Base-by-base conservation (phyloP, 768 basidiomycete genomes). In the Boletus fagicola region DNA sequence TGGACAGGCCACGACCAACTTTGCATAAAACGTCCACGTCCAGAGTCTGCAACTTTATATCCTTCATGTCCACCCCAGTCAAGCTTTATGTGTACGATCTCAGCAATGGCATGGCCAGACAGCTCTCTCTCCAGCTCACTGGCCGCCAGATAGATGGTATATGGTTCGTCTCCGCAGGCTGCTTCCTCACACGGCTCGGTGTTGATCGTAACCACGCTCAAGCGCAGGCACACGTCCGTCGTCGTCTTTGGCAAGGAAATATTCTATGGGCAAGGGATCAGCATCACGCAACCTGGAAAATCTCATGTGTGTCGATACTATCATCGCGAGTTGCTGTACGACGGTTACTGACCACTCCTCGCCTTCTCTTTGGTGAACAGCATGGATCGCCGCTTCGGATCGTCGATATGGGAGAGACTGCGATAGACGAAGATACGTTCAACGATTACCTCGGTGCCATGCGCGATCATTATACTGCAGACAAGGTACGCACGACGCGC, bases 61-160 rank as follows among this genome's bases (percentile, higher is more conserved):
- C 54, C 33, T 18, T 8, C 53, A 68, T 68, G 67, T 57, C 68
- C 15, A 20, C 69, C 28, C 73, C 74, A 28, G 93, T 97, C 18
- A 77, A 91, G 62, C 80, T 97, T 26, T 94, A 94, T 67, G 84
- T 96, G 1, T 97, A 97, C 72, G 94, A 97, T 66, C 85, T 96
- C 52, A 94, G 87, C 72, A 85, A 87, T 66, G 94, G 94, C 42
- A 78, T 96, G 65, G 95, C 93, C 7, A 79, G 80, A 53, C 82
- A 85, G 58, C 75, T 97, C 36, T 95, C 93, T 7, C 74, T 79
- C 47, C 88, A 89, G 71, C 78, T 97, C 40, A 90, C 89, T 0
- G 95, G 95, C 5, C 82, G 84, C 51, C 92, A 94, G 72, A 92
- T 97, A 52, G 92, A 97, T 60, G 95, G 95, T 0, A 85, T 98